phyloP scores from a whole-genome alignment of 2,329 filamentous ascomycete species.

The Elsinoe ampelina region DNA sequence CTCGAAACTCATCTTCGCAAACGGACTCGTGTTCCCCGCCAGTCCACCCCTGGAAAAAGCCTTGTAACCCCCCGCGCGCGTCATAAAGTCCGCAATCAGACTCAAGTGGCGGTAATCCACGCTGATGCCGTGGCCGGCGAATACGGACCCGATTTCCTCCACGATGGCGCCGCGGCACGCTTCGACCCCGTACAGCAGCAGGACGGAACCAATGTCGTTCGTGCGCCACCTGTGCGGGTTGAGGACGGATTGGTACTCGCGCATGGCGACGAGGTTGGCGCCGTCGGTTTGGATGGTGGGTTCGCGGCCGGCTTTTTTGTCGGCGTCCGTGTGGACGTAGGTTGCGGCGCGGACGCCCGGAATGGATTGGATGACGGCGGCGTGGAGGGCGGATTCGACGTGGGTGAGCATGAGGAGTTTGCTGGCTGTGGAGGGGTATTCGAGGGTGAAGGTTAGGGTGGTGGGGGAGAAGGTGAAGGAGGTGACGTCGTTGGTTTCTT shows the following conservation, averaged over 20 bases:
- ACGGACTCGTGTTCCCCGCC: conserved; percentile 73
- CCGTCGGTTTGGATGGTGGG: conserved; percentile 67
- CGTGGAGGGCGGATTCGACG: conserved; percentile 69
- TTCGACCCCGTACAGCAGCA: conserved; percentile 83
- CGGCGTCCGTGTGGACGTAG: conserved; percentile 34
- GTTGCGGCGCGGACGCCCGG: conserved; percentile 65
- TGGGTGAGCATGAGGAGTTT: conserved; percentile 91
- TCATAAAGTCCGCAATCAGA: conserved; percentile 96
- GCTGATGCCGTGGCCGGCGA: conserved; percentile 79
- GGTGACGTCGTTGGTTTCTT: conserved; percentile 54
- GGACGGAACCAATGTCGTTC: conserved; percentile 83
- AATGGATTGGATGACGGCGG: conserved; percentile 80
- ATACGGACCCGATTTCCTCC: conserved; percentile 74
- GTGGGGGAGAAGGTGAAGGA: conserved; percentile 67
- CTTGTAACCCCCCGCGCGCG: conserved; percentile 77
- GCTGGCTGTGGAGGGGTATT: conserved; percentile 67
- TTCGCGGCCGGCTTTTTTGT: conserved; percentile 38
- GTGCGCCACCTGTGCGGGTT: conserved; percentile 79
- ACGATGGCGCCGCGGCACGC: conserved; percentile 83
- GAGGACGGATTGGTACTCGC: conserved; percentile 74
- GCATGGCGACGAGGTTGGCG: conserved; percentile 84
- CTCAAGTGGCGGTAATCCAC: conserved; percentile 90
- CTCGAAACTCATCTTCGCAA: conserved; percentile 99
- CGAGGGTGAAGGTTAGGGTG: conserved; percentile 73
- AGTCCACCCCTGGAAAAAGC: conserved; percentile 90